A percentile compares a stretch with the other conserved stretches of the same genome.
phyloP scores from a whole-genome alignment of 1,284 basidiomycete genomes.

The Sanghuangporus weigelae region DNA sequence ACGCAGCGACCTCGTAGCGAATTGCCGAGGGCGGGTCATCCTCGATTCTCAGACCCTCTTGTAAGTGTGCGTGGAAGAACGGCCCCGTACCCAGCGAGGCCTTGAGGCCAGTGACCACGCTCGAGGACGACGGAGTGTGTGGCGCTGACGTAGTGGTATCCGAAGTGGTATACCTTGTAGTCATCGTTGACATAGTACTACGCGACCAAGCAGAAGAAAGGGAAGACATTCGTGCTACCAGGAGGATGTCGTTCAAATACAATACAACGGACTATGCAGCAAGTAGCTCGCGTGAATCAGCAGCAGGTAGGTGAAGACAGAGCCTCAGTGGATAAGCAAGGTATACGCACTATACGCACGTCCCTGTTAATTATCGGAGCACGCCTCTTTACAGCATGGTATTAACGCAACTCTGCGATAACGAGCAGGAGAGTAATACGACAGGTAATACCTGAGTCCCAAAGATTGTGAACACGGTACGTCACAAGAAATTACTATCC shows the following conservation, averaged over 20 bases:
- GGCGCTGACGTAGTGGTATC: slow-evolving; percentile 6
- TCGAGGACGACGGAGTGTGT: slow-evolving; percentile 12
- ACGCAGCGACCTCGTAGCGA: neutral
- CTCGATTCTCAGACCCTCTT: slow-evolving; percentile 11
- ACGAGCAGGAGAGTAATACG: neutral
- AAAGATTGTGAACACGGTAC: neutral
- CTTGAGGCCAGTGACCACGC: slow-evolving; percentile 13
- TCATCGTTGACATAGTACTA: slow-evolving; percentile 6
- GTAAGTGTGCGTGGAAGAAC: slow-evolving; percentile 18
- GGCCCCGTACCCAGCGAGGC: slow-evolving; percentile 12
- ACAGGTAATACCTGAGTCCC: neutral
- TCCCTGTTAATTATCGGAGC: slow-evolving; percentile 7
- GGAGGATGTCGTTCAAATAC: slow-evolving; percentile 8
- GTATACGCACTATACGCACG: slow-evolving; percentile 5
- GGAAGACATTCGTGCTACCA: neutral
- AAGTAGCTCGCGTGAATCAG: neutral
- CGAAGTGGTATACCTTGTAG: neutral
- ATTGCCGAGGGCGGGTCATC: neutral
- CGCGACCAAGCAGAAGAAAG: neutral
- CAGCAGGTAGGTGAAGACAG: neutral
- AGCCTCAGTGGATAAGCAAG: neutral
- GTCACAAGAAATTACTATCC: neutral
- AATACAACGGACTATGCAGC: neutral
- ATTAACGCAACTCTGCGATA: neutral
- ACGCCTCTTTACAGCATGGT: slow-evolving; percentile 12